These are phyloP conservation scores for Neckera pumila DNA, from an alignment of 225 moss, liverwort and hornwort genomes.

Conservation along the genomic window DNA sequence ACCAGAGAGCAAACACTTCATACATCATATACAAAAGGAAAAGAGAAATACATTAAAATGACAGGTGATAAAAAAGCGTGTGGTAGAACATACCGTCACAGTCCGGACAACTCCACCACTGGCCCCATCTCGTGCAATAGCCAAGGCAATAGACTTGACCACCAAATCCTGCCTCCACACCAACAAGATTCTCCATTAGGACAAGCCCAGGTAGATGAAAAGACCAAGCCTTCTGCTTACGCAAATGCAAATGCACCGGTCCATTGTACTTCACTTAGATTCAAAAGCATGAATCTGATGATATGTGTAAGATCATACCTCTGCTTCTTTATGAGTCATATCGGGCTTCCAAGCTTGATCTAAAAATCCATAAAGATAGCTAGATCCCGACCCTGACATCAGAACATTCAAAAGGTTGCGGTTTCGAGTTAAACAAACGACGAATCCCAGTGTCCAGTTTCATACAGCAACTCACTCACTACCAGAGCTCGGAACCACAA, in stretches of 20 bases:
- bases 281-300: background rate
- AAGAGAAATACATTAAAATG: background rate
- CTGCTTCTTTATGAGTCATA: conserved; percentile 77
- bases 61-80: background rate
- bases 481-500: background rate
- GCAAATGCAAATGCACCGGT: background rate
- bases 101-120: conserved; percentile 98
- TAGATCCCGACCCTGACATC: conserved; percentile 82
- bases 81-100: conserved; percentile 48
- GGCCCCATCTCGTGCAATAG: conserved; percentile 96
- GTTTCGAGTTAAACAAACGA: background rate
- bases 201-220: background rate
- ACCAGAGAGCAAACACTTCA: background rate
- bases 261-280: background rate
- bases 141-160: conserved; percentile 88
- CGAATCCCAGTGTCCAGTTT: background rate
- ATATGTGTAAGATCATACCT: conserved; percentile 23
- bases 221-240: background rate
- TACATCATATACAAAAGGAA: background rate
- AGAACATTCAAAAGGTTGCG: background rate
- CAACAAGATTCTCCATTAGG: background rate
- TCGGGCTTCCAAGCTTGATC: conserved; percentile 95
- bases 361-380: conserved; percentile 92
- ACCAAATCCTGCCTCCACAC: conserved; percentile 60
- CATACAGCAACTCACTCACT: background rate